Percentiles rank a stretch among this genome's conserved stretches.
These are phyloP conservation scores for Selaginella tamariscina DNA, from an alignment of 75 land plant species.

Conservation along the genomic window DNA sequence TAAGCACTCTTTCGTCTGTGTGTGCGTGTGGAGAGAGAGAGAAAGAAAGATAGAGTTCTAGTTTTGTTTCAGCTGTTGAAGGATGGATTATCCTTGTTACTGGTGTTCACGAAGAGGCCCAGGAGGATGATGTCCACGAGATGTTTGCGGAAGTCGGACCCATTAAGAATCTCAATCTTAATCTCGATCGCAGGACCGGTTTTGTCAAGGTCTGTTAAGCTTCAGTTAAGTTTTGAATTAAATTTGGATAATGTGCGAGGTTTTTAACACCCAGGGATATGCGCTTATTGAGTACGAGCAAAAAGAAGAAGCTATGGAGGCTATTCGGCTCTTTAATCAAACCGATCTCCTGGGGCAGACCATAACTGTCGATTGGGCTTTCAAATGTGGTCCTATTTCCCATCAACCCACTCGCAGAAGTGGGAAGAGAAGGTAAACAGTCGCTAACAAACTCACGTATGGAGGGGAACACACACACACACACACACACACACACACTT, in stretches of 20 bases:
- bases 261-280: constrained; percentile 49
- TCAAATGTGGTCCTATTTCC: constrained; percentile 73
- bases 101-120: constrained; percentile 97
- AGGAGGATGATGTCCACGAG: constrained; percentile 87
- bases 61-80: constrained; percentile 81
- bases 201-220: constrained; percentile 64
- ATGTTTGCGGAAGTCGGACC: constrained; percentile 81
- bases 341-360: constrained; percentile 56
- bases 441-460: neutral
- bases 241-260: neutral
- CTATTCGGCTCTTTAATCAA: constrained; percentile 60
- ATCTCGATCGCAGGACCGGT: constrained; percentile 95
- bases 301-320: constrained; percentile 62
- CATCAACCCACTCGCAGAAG: constrained; percentile 29
- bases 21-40: too few species aligned
- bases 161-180: constrained; percentile 83
- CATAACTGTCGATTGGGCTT: constrained; percentile 89
- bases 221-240: neutral
- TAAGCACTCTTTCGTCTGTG: neutral
- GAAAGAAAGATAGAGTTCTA: too few species aligned
- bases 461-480: neutral
- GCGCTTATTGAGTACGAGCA: constrained; percentile 87
- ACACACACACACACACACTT: neutral
- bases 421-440: constrained; percentile 38
- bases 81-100: constrained; percentile 95